Conservation (phyloP, 2,329 filamentous ascomycete genomes). For the Exutisphaerella laricina region DNA sequence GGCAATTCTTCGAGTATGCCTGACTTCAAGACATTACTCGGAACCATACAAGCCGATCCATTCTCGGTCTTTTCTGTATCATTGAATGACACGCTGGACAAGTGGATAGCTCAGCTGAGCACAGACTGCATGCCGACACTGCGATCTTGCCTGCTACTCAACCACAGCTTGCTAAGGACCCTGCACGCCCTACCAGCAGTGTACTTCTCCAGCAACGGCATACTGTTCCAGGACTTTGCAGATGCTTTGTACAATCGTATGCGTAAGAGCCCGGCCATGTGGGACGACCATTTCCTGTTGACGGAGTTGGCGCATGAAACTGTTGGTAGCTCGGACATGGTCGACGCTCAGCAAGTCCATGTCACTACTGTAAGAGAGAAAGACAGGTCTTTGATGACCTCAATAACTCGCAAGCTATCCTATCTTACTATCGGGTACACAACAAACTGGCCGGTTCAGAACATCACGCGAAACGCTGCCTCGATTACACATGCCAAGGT, state of each 20-base stretch:
- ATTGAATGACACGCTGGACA: slow-evolving; percentile 64
- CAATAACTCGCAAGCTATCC: slow-evolving; percentile 11
- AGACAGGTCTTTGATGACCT: slow-evolving; percentile 36
- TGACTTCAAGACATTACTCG: slow-evolving; percentile 5
- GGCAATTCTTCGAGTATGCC: slow-evolving; percentile 4
- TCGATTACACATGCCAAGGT: slow-evolving; percentile 64
- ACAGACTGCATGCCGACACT: slow-evolving; percentile 63
- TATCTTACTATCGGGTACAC: slow-evolving; percentile 21
- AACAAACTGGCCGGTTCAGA: slow-evolving; percentile 56
- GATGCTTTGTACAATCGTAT: slow-evolving; percentile 68
- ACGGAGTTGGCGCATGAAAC: slow-evolving; percentile 72
- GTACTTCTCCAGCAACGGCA: slow-evolving; percentile 72
- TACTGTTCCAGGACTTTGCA: slow-evolving; percentile 60
- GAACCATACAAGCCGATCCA: slow-evolving; percentile 4
- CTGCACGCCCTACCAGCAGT: slow-evolving; percentile 64
- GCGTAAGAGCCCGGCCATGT: slow-evolving; percentile 48
- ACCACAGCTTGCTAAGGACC: slow-evolving; percentile 60
- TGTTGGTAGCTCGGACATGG: slow-evolving; percentile 49
- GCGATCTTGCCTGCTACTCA: slow-evolving; percentile 59
- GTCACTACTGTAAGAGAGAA: slow-evolving; percentile 49
- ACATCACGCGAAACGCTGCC: slow-evolving; percentile 64
- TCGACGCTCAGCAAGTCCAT: slow-evolving; percentile 59
- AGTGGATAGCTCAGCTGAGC: slow-evolving; percentile 73
- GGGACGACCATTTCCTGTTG: slow-evolving; percentile 70
- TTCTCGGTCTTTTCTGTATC: slow-evolving; percentile 63